A percentile compares a stretch with the other conserved stretches of the same genome.
These are phyloP conservation scores for Neoascochyta sp. DNA, from an alignment of 2,329 filamentous ascomycete species.

Conservation along the genomic window DNA sequence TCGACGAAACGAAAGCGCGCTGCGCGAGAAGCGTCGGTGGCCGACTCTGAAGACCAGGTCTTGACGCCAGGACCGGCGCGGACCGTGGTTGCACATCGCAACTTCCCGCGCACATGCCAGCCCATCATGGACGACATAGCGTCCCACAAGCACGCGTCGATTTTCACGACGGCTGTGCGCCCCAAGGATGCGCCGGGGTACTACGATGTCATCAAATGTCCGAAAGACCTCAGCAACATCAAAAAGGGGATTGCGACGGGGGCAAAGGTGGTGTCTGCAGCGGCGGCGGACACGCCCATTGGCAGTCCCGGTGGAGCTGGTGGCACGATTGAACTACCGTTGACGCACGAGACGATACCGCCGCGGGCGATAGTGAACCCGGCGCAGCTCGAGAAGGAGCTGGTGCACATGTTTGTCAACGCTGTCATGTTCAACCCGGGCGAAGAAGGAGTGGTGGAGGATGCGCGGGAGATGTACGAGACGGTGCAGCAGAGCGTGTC, in stretches of 20 bases:
- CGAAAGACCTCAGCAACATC: slow-evolving; percentile 52
- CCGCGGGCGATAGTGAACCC: slow-evolving; percentile 91
- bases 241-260: slow-evolving; percentile 48
- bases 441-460: slow-evolving; percentile 82
- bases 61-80: slow-evolving; percentile 23
- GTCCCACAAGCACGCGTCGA: slow-evolving; percentile 50
- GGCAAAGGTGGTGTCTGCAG: slow-evolving; percentile 56
- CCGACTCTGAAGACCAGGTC: slow-evolving; percentile 30
- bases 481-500: slow-evolving; percentile 77
- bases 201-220: slow-evolving; percentile 50
- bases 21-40: slow-evolving; percentile 30
- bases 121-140: slow-evolving; percentile 52
- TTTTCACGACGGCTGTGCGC: slow-evolving; percentile 49
- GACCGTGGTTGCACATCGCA: slow-evolving; percentile 45
- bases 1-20: slow-evolving; percentile 44
- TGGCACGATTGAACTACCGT: slow-evolving; percentile 50
- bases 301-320: slow-evolving; percentile 58
- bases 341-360: slow-evolving; percentile 73
- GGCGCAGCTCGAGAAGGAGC: slow-evolving; percentile 83
- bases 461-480: slow-evolving; percentile 84
- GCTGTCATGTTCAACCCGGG: slow-evolving; percentile 98
- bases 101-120: slow-evolving; percentile 47
- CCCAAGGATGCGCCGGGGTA: slow-evolving; percentile 52
- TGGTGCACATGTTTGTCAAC: slow-evolving; percentile 96
- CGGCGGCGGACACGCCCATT: slow-evolving; percentile 53